Base-by-base conservation (phyloP, 2,329 filamentous ascomycete genomes). In the Daldinia sp. region DNA sequence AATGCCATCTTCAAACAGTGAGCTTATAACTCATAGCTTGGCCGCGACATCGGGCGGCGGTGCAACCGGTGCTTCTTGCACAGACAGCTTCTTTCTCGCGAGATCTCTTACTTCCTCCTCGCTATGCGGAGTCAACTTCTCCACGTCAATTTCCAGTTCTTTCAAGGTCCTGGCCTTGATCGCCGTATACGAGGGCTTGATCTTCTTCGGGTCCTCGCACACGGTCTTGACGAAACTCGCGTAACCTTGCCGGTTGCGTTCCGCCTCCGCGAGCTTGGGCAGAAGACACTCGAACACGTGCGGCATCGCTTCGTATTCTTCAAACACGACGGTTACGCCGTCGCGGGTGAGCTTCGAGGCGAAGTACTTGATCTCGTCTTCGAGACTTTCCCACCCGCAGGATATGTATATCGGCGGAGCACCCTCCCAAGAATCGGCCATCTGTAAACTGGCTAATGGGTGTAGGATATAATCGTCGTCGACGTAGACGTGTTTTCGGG, bases 221-320 rank as follows among this genome's bases (percentile, higher is more conserved):
- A 77, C 83, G 18, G 75, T 70, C 28, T 71, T 79, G 26, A 89
- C 85, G 69, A 93, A 93, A 1, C 77, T 78, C 0, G 86, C 80
- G 86, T 89, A 88, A 2, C 81, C 80, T 13, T 83, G 78, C 64
- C 88, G 85, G 73, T 88, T 91, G 54, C 85, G 82, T 71, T 76
- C 80, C 2, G 85, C 80, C 33, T 80, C 83, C 1, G 82, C 75
- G 1, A 84, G 76, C 4, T 80, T 78, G 1, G 83, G 78, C 62
- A 93, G 79, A 1, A 92, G 70, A 69, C 89, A 74, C 0, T 86
- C 87, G 75, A 93, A 95, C 72, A 88, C 89, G 79, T 94, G 92
- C 60, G 93, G 92, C 92, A 95, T 95, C 2, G 88, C 90, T 77
- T 94, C 90, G 76, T 89, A 96, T 79, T 93, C 88, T 76, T 92